phyloP scores from a whole-genome alignment of 108 stramenopile species.

The Cyclotella choctawhatcheeana region DNA sequence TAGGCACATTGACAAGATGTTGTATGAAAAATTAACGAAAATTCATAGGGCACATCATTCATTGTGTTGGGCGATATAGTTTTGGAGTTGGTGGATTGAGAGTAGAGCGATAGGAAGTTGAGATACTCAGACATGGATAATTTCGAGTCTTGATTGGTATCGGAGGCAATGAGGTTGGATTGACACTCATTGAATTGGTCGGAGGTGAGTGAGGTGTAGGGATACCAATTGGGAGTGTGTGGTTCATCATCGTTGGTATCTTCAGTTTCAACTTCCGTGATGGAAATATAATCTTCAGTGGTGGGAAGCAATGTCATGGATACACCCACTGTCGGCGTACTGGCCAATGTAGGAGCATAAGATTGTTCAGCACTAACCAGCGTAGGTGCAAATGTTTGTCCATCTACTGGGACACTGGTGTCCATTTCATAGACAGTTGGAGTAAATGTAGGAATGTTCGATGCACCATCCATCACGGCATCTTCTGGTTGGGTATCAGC shows the following conservation, averaged over 20 bases:
- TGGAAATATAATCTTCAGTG: background rate
- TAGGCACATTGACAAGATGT: conserved; percentile 1
- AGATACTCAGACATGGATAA: background rate
- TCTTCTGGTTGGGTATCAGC: background rate
- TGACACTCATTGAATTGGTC: background rate
- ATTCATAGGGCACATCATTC: background rate
- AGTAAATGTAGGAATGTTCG: background rate
- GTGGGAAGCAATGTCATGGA: background rate
- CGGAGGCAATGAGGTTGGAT: background rate
- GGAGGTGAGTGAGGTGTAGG: background rate
- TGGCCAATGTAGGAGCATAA: background rate
- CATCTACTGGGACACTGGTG: background rate
- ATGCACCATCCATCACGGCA: background rate
- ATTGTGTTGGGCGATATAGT: background rate
- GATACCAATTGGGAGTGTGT: background rate
- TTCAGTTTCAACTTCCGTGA: background rate
- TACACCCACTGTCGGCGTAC: background rate
- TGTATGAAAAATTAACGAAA: background rate
- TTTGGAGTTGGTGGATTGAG: background rate
- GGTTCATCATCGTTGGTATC: background rate
- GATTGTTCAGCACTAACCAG: background rate
- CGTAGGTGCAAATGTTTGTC: background rate
- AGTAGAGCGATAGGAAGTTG: background rate
- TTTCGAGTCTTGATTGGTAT: background rate
- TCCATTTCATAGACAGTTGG: too few species aligned